Percentiles rank a stretch among this genome's conserved stretches.
Conservation (phyloP, 371 early-diverging fungal genomes). For the Zychaea mexicana region DNA sequence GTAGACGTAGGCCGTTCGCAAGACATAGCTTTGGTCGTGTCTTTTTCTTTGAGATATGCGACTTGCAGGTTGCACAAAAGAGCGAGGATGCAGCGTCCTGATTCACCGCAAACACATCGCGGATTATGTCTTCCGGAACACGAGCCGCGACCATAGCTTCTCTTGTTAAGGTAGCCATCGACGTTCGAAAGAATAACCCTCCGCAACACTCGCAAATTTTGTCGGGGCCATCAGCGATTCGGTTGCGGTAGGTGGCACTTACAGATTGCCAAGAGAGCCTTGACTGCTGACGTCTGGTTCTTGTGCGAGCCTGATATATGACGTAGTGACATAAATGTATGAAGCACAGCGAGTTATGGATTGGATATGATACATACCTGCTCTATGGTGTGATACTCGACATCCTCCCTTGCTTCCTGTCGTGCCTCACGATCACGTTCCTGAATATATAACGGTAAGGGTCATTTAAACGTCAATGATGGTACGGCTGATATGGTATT, state of each 20-base stretch:
- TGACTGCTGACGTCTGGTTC: background rate
- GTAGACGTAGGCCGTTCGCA: background rate
- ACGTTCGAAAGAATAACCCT: background rate
- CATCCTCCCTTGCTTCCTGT: too few species aligned
- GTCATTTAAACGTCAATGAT: too few species aligned
- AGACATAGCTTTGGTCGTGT: background rate
- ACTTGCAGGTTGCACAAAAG: background rate
- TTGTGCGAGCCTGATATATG: too few species aligned
- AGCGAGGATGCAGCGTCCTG: background rate
- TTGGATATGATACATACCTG: too few species aligned
- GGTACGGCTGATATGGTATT: too few species aligned
- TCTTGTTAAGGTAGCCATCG: background rate
- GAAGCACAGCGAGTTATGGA: too few species aligned
- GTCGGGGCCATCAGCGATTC: background rate
- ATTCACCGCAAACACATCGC: background rate
- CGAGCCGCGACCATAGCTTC: background rate
- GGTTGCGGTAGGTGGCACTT: background rate
- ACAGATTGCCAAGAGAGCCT: background rate
- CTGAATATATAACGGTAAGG: too few species aligned
- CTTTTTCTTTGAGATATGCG: background rate
- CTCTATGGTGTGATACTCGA: too few species aligned
- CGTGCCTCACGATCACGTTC: too few species aligned
- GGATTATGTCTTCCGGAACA: background rate
- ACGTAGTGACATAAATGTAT: too few species aligned
- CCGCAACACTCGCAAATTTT: background rate